Evolutionary conservation across 768 basidiomycete species (phyloP).

Genomic region (Cubamyces sp.): DNA sequence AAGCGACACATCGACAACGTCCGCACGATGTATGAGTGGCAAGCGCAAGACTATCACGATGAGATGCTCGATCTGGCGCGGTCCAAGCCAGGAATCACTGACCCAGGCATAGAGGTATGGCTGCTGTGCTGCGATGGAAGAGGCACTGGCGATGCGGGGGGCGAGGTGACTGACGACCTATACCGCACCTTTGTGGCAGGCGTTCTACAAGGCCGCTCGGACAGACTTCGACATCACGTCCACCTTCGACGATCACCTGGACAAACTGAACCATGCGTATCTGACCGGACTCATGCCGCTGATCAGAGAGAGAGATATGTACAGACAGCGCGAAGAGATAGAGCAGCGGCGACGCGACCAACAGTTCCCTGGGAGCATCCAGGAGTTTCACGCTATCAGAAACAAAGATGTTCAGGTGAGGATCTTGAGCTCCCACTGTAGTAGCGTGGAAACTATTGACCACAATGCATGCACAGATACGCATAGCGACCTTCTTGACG

Average conservation of each 20-base stretch:
- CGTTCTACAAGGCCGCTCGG: conserved; percentile 12
- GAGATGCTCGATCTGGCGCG: conserved; percentile 26
- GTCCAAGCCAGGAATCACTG: conserved; percentile 21
- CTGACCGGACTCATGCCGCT: conserved; percentile 33
- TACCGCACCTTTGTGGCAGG: conserved; percentile 1
- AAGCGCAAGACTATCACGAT: conserved; percentile 29
- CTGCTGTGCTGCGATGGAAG: not conserved
- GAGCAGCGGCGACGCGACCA: conserved; percentile 36
- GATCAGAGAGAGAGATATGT: conserved; percentile 16
- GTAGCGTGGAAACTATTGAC: no score
- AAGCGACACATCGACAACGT: conserved; percentile 28
- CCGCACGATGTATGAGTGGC: conserved; percentile 26
- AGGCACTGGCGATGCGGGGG: not conserved
- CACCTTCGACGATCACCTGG: conserved; percentile 21
- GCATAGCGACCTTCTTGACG: conserved; percentile 52
- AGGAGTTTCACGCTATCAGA: conserved; percentile 36
- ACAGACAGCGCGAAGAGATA: conserved; percentile 26
- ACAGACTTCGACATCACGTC: not conserved
- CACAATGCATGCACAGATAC: conserved; percentile 35
- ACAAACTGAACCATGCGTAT: conserved; percentile 36
- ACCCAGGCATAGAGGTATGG: conserved; percentile 19
- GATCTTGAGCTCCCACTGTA: not conserved
- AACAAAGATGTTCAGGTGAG: conserved; percentile 41
- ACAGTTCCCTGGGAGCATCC: conserved; percentile 37
- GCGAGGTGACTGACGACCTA: not conserved